Base-by-base conservation (phyloP, 768 basidiomycete species). In the Suillus bovinus region DNA sequence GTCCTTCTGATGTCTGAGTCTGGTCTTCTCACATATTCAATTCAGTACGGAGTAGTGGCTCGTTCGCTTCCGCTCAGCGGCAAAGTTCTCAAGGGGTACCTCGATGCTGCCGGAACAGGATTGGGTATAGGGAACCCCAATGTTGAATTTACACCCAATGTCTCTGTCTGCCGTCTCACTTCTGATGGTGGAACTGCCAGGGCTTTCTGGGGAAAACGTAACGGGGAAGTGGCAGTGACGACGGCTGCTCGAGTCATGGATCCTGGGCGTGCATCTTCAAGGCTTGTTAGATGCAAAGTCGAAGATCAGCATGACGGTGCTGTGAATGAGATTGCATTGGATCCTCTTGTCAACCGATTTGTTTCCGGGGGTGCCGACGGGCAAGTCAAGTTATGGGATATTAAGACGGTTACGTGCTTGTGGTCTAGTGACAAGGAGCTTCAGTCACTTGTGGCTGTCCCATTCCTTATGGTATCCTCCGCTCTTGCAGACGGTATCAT, bases 61-160 rank as follows among this genome's bases (percentile, higher is more conserved):
- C 88, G 92, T 34, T 93, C 91, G 13, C 70, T 86, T 36, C 89
- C 90, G 0, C 77, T 91, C 31, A 86, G 79, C 2, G 90, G 90
- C 53, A 88, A 84, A 68, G 77, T 92, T 56, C 74, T 91, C 9
- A 80, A 85, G 33, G 92, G 91, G 0, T 90, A 81, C 66, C 78
- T 93, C 10, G 85, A 90, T 55, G 83, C 88, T 4, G 80, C 84
- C 2, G 86, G 86, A 7, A 78, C 81, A 11, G 81, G 83, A 13
- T 65, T 85, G 20, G 86, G 87, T 3, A 81, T 85, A 58, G 88
- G 88, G 4, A 91, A 92, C 67, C 90, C 89, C 4, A 91, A 91
- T 66, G 82, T 83, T 14, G 89, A 92, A 67, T 88, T 92, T 64
- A 80, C 83, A 1, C 89, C 90, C 3, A 80, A 91, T 58, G 80